Conservation (phyloP, 2,329 filamentous ascomycete genomes). For the Pseudogymnoascus sp. region DNA sequence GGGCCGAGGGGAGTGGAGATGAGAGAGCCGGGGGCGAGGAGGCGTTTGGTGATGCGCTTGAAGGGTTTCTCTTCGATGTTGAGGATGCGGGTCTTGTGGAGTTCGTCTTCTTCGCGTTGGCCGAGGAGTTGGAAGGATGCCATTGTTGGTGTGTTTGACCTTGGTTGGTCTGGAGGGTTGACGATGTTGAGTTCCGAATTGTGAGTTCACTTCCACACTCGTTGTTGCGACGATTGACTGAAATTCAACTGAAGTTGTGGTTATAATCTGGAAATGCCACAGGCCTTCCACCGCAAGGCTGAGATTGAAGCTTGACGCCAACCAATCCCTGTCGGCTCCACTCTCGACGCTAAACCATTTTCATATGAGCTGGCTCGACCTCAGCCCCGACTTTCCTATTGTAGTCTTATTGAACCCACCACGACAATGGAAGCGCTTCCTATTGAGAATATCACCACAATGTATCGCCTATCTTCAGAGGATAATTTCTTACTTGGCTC, state of each 20-base stretch:
- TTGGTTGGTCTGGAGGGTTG: not conserved
- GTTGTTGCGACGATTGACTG: not conserved
- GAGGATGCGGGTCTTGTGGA: slow-evolving; percentile 81
- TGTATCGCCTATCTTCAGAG: not conserved
- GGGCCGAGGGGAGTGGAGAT: slow-evolving; percentile 49
- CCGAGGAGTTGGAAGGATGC: slow-evolving; percentile 61
- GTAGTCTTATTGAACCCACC: not conserved
- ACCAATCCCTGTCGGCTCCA: too few species aligned
- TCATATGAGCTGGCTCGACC: too few species aligned
- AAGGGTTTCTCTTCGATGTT: slow-evolving; percentile 91
- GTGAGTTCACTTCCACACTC: not conserved
- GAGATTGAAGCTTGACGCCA: not conserved
- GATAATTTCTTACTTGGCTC: not conserved
- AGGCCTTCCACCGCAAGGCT: slow-evolving; percentile 4
- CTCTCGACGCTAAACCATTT: too few species aligned
- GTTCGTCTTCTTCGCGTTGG: slow-evolving; percentile 70
- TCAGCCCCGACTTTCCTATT: slow-evolving; percentile 2
- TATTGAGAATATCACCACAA: not conserved
- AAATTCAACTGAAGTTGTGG: not conserved
- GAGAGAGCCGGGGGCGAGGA: slow-evolving; percentile 63
- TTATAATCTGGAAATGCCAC: not conserved
- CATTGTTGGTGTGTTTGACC: slow-evolving; percentile 35
- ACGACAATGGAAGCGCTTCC: not conserved
- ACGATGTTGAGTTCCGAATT: not conserved
- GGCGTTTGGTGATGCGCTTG: slow-evolving; percentile 76